Evolutionary conservation across 225 moss, liverwort and hornwort species (phyloP).

Genomic region (Marchantia paleacea): DNA sequence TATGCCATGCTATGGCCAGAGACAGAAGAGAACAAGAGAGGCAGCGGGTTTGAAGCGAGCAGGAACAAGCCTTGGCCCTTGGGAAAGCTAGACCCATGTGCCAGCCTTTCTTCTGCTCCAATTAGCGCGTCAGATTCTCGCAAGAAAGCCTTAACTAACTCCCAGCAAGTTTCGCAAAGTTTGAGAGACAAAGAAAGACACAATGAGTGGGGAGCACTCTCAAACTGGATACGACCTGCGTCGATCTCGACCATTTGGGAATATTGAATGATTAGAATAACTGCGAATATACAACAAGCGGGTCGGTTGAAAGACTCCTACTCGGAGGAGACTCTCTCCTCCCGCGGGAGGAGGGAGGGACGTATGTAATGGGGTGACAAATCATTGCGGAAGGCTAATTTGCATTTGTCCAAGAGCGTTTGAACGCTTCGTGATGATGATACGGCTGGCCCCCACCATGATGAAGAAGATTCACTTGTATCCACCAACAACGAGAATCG

Average conservation of each 20-base stretch:
- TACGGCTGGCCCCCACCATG: no score
- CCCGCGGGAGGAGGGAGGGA: background rate
- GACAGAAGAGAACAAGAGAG: background rate
- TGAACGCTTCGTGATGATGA: background rate
- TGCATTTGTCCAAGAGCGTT: background rate
- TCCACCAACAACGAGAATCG: background rate
- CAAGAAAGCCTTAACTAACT: background rate
- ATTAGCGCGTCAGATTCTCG: background rate
- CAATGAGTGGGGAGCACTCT: background rate
- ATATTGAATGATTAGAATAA: no score
- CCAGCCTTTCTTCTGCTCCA: background rate
- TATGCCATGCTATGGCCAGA: background rate
- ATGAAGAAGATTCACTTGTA: background rate
- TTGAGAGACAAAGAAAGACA: background rate
- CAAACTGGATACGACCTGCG: no score
- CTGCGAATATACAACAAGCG: no score
- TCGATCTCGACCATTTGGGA: no score
- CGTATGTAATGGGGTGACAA: background rate
- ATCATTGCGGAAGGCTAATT: background rate
- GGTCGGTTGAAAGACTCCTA: no score
- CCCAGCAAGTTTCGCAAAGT: background rate
- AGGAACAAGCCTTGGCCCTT: background rate
- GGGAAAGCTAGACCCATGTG: conserved; percentile 6
- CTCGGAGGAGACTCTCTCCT: no score
- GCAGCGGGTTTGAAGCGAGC: background rate